phyloP scores from a whole-genome alignment of 73 alveolate species.

The Stentor coeruleus region DNA sequence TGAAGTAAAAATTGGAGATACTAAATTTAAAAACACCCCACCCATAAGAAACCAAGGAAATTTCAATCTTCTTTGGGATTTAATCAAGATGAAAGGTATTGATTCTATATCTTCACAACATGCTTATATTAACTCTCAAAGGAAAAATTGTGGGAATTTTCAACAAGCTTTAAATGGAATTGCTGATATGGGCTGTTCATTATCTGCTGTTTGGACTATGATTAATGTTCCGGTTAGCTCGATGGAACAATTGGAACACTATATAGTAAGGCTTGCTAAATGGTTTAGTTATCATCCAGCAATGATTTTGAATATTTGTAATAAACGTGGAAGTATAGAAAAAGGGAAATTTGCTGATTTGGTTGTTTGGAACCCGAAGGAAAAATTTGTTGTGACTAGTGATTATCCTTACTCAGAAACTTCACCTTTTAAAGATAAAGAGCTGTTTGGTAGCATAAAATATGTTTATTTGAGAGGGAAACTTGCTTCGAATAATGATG shows the following conservation, averaged over 20 bases:
- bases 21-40: slow-evolving; percentile 1
- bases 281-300: slow-evolving; percentile 11
- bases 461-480: slow-evolving; percentile 14
- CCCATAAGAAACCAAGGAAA: slow-evolving; percentile 6
- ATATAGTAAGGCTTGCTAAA: slow-evolving; percentile 19
- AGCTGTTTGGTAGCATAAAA: neutral
- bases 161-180: slow-evolving; percentile 23
- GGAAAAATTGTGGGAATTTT: neutral
- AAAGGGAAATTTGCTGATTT: slow-evolving; percentile 18
- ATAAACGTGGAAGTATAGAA: slow-evolving; percentile 6
- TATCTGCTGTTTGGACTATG: slow-evolving; percentile 25
- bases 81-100: slow-evolving; percentile 9
- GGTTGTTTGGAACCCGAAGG: slow-evolving; percentile 1
- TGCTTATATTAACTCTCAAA: neutral
- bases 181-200: neutral
- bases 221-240: neutral
- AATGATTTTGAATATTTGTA: neutral
- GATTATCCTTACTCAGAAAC: neutral
- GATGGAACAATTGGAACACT: neutral
- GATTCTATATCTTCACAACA: slow-evolving; percentile 8
- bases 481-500: neutral
- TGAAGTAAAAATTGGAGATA: neutral
- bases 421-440: slow-evolving; percentile 11
- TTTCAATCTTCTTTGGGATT: neutral
- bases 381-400: neutral